Base-by-base conservation (phyloP, 2,329 filamentous ascomycete species). In the Arthroderma sp. region DNA sequence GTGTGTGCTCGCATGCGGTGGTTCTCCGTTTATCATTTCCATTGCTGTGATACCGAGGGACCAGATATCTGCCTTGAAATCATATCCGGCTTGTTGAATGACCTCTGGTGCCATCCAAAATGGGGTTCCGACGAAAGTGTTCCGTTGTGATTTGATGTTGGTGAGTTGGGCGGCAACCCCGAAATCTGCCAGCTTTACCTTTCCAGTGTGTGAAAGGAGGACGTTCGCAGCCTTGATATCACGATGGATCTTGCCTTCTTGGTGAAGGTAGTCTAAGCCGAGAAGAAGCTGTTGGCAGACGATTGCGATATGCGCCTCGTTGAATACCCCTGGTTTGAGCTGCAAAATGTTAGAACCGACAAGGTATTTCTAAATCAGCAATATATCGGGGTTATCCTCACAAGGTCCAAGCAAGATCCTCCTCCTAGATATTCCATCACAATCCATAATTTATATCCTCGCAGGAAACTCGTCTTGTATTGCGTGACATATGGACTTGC, bases 31-130 rank as follows among this genome's bases (percentile, higher is more conserved):
- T 35, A 88, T 86, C 76, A 95, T 80, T 70, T 95, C 90, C 72
- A 95, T 89, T 11, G 90, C 90, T 0, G 89, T 95, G 65, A 95
- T 95, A 6, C 90, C 90, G 47, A 95, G 74, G 0, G 88, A 94
- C 90, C 90, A 95, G 58, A 95, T 90, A 67, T 95, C 90, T 4
- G 90, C 90, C 72, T 93, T 93, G 75, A 88, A 93, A 70, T 91
- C 89, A 63, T 85, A 85, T 43, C 82, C 82, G 62, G 88, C 83
- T 72, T 95, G 89, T 70, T 94, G 86, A 63, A 95, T 95, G 37
- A 95, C 90, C 68, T 95, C 90, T 1, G 90, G 90, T 0, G 90
- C 90, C 90, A 95, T 95, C 90, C 90, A 95, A 68, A 94, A 95
- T 0, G 93, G 93, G 0, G 91, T 97, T 19, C 93, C 93, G 19